A percentile compares a stretch with the other conserved stretches of the same genome.
phyloP scores from a whole-genome alignment of 225 moss, liverwort and hornwort species.

The Bryoerythrophyllum caledonicum region DNA sequence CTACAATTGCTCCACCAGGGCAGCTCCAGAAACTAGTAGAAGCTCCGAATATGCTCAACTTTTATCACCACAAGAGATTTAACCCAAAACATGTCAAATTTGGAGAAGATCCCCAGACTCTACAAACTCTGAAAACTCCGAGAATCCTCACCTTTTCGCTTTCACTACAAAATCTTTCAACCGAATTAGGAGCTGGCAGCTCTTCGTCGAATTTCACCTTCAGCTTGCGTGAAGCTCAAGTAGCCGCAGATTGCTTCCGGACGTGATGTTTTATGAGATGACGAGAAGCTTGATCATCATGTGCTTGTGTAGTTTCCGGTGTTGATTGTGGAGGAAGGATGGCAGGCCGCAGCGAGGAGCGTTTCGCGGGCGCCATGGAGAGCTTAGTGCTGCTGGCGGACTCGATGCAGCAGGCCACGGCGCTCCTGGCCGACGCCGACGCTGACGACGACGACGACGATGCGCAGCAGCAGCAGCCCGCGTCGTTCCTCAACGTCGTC shows the following conservation, averaged over 20 bases:
- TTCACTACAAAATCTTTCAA: too few species aligned
- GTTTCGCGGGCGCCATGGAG: constrained; percentile 77
- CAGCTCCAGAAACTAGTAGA: not conserved
- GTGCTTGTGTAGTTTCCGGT: not conserved
- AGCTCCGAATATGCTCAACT: constrained; percentile 8
- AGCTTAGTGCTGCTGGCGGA: constrained; percentile 85
- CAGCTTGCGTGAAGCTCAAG: constrained; percentile 28
- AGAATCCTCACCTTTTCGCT: too few species aligned
- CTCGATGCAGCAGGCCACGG: constrained; percentile 92
- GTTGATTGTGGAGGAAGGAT: not conserved
- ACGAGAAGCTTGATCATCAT: not conserved
- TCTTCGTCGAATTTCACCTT: not conserved
- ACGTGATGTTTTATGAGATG: too few species aligned
- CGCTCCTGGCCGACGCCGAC: constrained; percentile 76
- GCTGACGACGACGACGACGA: constrained; percentile 67
- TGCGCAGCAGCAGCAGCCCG: constrained; percentile 1
- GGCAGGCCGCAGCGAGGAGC: constrained; percentile 33
- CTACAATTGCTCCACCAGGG: constrained; percentile 26
- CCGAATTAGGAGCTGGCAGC: too few species aligned
- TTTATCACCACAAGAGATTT: not conserved
- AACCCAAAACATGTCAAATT: not conserved
- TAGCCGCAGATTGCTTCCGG: too few species aligned
- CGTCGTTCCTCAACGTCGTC: constrained; percentile 47
- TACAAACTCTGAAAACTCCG: too few species aligned
- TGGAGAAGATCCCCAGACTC: not conserved